phyloP scores from a whole-genome alignment of 2,329 filamentous ascomycete species.

The Exophiala xenobiotica region DNA sequence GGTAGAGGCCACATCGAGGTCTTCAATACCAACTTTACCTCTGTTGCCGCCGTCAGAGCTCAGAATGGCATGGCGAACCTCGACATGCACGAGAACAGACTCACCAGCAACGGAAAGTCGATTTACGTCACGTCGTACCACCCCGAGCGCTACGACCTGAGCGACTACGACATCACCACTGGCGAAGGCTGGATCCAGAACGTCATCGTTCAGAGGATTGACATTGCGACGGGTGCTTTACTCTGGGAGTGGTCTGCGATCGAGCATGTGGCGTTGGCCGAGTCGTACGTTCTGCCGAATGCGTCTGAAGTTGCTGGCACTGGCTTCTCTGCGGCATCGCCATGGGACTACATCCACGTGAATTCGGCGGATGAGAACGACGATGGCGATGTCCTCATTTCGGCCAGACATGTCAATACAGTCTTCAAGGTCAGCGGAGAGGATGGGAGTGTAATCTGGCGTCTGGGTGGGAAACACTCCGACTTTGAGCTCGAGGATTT shows the following conservation, averaged over 20 bases:
- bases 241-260: constrained; percentile 60
- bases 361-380: constrained; percentile 43
- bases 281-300: constrained; percentile 47
- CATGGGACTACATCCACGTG: constrained; percentile 46
- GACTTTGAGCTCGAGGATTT: constrained; percentile 12
- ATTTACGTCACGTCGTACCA: constrained; percentile 42
- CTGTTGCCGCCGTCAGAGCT: constrained; percentile 1
- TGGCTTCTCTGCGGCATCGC: constrained; percentile 45
- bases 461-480: constrained; percentile 38
- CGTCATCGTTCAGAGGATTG: constrained; percentile 49
- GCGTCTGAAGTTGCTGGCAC: constrained; percentile 47
- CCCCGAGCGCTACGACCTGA: constrained; percentile 8
- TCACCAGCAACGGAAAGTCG: constrained; percentile 41
- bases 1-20: neutral
- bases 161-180: neutral
- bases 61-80: constrained; percentile 5
- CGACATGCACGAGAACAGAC: constrained; percentile 55
- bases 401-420: constrained; percentile 40
- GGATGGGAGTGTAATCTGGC: constrained; percentile 40
- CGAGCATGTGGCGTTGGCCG: constrained; percentile 52
- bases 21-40: neutral
- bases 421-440: constrained; percentile 43
- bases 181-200: constrained; percentile 9
- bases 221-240: constrained; percentile 52
- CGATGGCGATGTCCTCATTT: constrained; percentile 42